Evolutionary conservation across 1,139 yeast genomes (phyloP).

Genomic region (Pichia sp.): DNA sequence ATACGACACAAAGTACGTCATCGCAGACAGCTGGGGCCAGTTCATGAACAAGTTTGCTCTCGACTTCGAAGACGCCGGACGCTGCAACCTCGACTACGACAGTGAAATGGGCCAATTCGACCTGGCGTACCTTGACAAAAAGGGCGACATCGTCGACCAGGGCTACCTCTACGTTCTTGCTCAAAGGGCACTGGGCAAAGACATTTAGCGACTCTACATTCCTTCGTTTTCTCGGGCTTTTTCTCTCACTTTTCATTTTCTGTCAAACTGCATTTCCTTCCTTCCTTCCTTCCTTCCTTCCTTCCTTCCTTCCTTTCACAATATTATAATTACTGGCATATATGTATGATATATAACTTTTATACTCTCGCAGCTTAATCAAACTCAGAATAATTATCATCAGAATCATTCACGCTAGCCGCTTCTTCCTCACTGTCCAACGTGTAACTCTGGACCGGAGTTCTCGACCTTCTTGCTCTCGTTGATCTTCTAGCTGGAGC

Average conservation of each 20-base stretch:
- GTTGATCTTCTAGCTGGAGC: conserved; percentile 23
- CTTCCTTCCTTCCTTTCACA: not conserved
- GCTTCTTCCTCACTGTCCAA: conserved; percentile 16
- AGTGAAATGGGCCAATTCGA: conserved; percentile 89
- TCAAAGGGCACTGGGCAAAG: conserved; percentile 9
- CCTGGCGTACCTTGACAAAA: conserved; percentile 54
- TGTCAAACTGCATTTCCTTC: not conserved
- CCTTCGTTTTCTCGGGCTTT: not conserved
- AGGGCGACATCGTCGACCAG: conserved; percentile 29
- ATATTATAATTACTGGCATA: not conserved
- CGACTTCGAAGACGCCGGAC: conserved; percentile 53
- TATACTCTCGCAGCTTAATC: not conserved
- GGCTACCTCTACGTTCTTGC: conserved; percentile 62
- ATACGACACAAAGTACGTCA: conserved; percentile 54
- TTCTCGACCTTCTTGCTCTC: conserved; percentile 1
- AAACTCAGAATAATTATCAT: conserved; percentile 9
- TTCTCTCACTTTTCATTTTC: not conserved
- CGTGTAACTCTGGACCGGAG: conserved; percentile 9
- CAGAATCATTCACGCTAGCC: conserved; percentile 1
- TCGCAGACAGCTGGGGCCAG: conserved; percentile 50
- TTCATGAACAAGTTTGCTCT: conserved; percentile 42
- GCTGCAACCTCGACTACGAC: conserved; percentile 64
- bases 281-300: not conserved
- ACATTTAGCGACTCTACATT: not conserved
- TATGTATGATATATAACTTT: not conserved